A percentile compares a stretch with the other conserved stretches of the same genome.
These are phyloP conservation scores for Candida glaebosa DNA, from an alignment of 805 yeast species.

Conservation along the genomic window DNA sequence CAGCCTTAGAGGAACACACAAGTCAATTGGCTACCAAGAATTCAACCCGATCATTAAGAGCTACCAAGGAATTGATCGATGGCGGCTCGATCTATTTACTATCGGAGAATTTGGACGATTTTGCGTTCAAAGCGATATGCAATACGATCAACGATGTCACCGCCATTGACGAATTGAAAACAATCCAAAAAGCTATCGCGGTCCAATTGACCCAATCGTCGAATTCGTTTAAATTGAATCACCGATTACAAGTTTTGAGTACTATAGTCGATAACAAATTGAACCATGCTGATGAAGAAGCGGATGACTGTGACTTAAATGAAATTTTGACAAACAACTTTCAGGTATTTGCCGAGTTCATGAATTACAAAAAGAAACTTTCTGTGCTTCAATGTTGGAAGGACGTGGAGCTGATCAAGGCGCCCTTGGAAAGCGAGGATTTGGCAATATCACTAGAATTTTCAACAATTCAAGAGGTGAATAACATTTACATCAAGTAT, in stretches of 20 bases:
- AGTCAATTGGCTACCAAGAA: conserved; percentile 6
- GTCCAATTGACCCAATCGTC: conserved; percentile 41
- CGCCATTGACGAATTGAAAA: conserved; percentile 43
- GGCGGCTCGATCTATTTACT: conserved; percentile 8
- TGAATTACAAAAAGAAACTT: conserved; percentile 12
- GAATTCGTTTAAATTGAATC: background rate
- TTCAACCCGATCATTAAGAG: conserved; percentile 4
- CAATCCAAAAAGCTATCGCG: conserved; percentile 44
- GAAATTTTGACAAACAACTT: conserved; percentile 15
- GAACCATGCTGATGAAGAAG: background rate
- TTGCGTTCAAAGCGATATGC: conserved; percentile 14
- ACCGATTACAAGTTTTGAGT: background rate
- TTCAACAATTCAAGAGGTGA: conserved; percentile 51
- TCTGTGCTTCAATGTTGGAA: conserved; percentile 59
- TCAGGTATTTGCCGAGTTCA: conserved; percentile 23
- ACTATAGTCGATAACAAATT: background rate
- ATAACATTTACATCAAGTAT: conserved; percentile 38
- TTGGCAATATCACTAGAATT: conserved; percentile 39
- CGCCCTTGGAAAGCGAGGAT: conserved; percentile 60
- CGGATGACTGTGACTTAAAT: background rate
- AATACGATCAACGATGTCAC: conserved; percentile 10
- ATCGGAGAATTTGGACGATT: conserved; percentile 13
- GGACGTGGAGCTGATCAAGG: conserved; percentile 62
- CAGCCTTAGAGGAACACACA: conserved; percentile 66
- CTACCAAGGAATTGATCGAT: conserved; percentile 2